These are phyloP conservation scores for Avena insularis DNA, from an alignment of 176 grass and related monocot genomes.

Conservation along the genomic window DNA sequence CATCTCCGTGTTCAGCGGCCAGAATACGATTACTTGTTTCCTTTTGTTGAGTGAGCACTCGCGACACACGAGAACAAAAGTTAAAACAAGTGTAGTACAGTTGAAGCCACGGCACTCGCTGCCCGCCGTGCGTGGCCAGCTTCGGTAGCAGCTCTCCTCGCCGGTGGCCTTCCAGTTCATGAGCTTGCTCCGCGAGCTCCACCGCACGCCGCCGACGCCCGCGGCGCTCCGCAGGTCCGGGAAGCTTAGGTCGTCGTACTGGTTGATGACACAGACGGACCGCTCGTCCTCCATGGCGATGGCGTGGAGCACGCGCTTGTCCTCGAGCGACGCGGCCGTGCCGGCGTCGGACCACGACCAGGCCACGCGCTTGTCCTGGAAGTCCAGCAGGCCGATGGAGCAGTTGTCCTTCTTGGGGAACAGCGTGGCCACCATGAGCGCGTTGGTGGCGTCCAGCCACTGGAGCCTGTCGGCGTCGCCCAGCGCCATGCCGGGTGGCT, in stretches of 20 bases:
- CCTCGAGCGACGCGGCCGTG: slow-evolving; percentile 63
- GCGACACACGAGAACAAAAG: no score
- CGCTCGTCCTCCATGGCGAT: slow-evolving; percentile 77
- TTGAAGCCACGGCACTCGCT: slow-evolving; percentile 16
- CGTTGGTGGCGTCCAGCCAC: slow-evolving; percentile 66
- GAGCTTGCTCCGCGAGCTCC: slow-evolving; percentile 95
- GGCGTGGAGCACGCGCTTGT: slow-evolving; percentile 97
- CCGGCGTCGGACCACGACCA: slow-evolving; percentile 96
- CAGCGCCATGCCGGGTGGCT: slow-evolving; percentile 59
- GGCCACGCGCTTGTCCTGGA: slow-evolving; percentile 66
- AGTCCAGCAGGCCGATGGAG: slow-evolving; percentile 88
- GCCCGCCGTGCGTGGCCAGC: slow-evolving; percentile 83
- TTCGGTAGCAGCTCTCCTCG: slow-evolving; percentile 98
- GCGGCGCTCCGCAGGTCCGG: slow-evolving; percentile 64
- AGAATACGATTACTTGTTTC: no score
- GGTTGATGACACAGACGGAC: slow-evolving; percentile 91
- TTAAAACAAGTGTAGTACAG: no score
- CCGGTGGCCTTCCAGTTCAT: slow-evolving; percentile 73
- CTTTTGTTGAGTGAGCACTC: no score
- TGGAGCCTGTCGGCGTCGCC: slow-evolving; percentile 97
- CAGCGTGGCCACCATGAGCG: slow-evolving; percentile 84
- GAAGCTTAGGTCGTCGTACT: slow-evolving; percentile 97
- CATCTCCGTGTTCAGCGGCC: no score
- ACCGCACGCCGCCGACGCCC: slow-evolving; percentile 57
- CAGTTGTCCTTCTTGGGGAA: slow-evolving; percentile 90